Evolutionary conservation across 768 basidiomycete species (phyloP).

Genomic region (Leccinellum rugosiceps): DNA sequence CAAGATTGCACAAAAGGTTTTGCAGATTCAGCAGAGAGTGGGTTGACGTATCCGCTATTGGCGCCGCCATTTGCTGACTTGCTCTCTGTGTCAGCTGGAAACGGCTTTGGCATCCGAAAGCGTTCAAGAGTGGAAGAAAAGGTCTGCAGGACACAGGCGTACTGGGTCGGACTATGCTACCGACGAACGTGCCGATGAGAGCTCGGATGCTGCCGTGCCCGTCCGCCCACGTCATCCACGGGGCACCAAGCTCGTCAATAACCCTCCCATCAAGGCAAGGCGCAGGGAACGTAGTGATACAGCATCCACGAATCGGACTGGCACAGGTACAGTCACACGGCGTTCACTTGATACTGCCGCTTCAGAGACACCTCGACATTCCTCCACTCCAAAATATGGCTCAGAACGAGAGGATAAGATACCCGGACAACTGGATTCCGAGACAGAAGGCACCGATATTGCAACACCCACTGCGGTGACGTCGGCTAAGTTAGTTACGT

Average conservation of each 20-base stretch:
- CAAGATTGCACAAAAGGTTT: conserved; percentile 81
- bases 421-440: conserved; percentile 41
- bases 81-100: conserved; percentile 54
- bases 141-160: conserved; percentile 23
- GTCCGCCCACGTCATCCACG: conserved; percentile 42
- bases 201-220: conserved; percentile 43
- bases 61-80: conserved; percentile 4
- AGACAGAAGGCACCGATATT: conserved; percentile 21
- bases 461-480: conserved; percentile 32
- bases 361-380: conserved; percentile 29
- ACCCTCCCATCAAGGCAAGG: conserved; percentile 35
- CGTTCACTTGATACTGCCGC: conserved; percentile 24
- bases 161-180: conserved; percentile 28
- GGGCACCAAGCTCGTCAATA: conserved; percentile 31
- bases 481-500: conserved; percentile 5
- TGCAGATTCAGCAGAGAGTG: conserved; percentile 91
- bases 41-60: conserved; percentile 14
- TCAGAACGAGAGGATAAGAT: conserved; percentile 34
- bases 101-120: conserved; percentile 64
- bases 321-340: conserved; percentile 27
- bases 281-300: conserved; percentile 57
- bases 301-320: conserved; percentile 57
- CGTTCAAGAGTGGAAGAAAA: conserved; percentile 32
- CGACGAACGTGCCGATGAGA: conserved; percentile 56
- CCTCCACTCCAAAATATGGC: conserved; percentile 22